Evolutionary conservation across 176 grass and related monocot species (phyloP).

Genomic region (Carex kokanica): DNA sequence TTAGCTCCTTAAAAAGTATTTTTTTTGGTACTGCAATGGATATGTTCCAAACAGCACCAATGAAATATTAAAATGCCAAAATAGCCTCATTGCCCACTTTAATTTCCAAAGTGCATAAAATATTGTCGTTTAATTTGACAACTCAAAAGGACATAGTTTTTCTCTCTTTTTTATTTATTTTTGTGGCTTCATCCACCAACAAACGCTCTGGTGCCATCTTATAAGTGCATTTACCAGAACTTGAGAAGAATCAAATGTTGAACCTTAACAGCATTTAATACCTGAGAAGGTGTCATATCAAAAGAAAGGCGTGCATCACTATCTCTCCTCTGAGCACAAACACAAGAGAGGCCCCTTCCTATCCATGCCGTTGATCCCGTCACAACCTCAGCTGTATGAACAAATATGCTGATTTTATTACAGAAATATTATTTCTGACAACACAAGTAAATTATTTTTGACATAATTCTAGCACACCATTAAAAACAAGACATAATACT

Average conservation of each 20-base stretch:
- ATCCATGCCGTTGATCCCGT: slow-evolving; percentile 96
- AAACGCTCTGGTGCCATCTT: background rate
- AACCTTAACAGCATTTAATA: slow-evolving; percentile 6
- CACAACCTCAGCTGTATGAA: slow-evolving; percentile 63
- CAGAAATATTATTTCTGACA: background rate
- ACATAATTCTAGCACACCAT: background rate
- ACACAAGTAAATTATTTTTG: background rate
- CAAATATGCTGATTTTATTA: background rate
- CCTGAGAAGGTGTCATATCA: slow-evolving; percentile 77
- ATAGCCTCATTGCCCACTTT: background rate
- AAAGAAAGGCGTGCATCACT: slow-evolving; percentile 81
- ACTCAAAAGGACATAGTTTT: background rate
- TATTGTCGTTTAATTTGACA: background rate
- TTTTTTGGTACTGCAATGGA: background rate
- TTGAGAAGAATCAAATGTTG: background rate
- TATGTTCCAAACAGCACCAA: background rate
- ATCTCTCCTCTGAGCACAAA: slow-evolving; percentile 87
- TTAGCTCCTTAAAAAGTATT: background rate
- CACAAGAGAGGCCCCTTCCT: slow-evolving; percentile 92
- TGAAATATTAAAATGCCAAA: background rate
- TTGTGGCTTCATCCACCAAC: background rate
- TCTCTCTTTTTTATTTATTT: background rate
- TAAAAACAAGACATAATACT: background rate
- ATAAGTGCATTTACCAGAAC: background rate
- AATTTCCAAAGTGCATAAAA: background rate